These are phyloP conservation scores for Talaromyces trachyspermus DNA, from an alignment of 495 filamentous ascomycete species.

Conservation along the genomic window DNA sequence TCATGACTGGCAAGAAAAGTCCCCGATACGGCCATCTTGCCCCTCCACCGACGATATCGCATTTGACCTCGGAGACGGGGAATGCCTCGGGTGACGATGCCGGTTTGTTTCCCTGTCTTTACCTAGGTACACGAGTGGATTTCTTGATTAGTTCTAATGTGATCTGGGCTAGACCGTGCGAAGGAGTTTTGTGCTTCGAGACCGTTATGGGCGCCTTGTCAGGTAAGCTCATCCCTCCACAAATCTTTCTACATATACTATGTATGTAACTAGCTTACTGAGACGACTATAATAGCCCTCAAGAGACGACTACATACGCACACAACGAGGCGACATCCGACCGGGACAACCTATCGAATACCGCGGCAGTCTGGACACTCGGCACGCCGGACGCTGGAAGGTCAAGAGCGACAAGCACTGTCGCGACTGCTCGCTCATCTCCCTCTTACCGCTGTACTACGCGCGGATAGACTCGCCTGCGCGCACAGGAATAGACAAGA, in stretches of 20 bases:
- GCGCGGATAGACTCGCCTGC: slow-evolving; percentile 61
- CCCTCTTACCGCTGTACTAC: slow-evolving; percentile 69
- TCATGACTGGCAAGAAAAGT: slow-evolving; percentile 76
- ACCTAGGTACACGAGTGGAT: too few species aligned
- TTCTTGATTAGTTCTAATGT: too few species aligned
- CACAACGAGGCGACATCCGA: slow-evolving; percentile 35
- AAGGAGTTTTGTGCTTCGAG: slow-evolving; percentile 60
- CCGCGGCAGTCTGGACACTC: slow-evolving; percentile 30
- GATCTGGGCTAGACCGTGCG: slow-evolving; percentile 45
- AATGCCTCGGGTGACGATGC: slow-evolving; percentile 68
- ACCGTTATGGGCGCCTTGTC: slow-evolving; percentile 54
- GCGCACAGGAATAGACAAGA: slow-evolving; percentile 42
- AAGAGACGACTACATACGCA: slow-evolving; percentile 26
- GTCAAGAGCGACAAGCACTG: slow-evolving; percentile 31
- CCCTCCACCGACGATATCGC: slow-evolving; percentile 72
- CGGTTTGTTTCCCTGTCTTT: not conserved
- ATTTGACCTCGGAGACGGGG: slow-evolving; percentile 58
- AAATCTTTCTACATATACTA: not conserved
- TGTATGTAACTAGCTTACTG: not conserved
- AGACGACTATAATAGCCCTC: slow-evolving; percentile 22
- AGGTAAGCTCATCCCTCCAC: slow-evolving; percentile 2
- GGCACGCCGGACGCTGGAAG: slow-evolving; percentile 33
- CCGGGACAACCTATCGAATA: slow-evolving; percentile 42
- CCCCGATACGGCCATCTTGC: slow-evolving; percentile 72
- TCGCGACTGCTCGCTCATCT: slow-evolving; percentile 45